Base-by-base conservation (phyloP, 2,329 filamentous ascomycete species). In the Emmonsiellopsis sp. region DNA sequence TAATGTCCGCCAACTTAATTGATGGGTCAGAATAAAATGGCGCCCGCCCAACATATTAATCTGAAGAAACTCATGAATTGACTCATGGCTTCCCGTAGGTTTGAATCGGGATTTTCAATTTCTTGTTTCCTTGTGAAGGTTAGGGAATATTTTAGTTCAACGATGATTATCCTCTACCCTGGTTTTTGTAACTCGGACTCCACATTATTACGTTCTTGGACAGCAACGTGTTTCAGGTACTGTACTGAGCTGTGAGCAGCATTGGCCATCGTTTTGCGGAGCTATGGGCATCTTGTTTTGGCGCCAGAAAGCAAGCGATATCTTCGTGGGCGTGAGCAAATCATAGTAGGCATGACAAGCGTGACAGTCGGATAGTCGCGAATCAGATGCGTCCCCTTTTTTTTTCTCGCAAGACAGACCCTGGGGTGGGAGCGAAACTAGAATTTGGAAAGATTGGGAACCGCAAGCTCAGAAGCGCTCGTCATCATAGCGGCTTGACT, bases 191-290 rank as follows among this genome's bases (percentile, higher is more conserved):
- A 11, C 47, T 39, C 9, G 14, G 27, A 13, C 9, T 42, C 36
- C 47, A 9, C 47, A 42, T 49, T 49, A 13, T 42, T 33, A 50
- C 39, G 11, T 50, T 27, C 21, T 50, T 50, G 36, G 47, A 49
- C 36, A 17, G 27, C 34, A 49, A 31, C 10, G 40, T 42, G 39
- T 51, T 51, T 44, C 40, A 44, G 33, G 43, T 37, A 44, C 21
- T 49, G 47, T 32, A 40, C 8, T 7, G 47, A 49, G 33, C 39
- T 49, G 34, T 36, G 49, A 36, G 36, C 27, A 17, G 49, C 13
- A 51, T 44, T 34, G 13, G 49, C 14, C 39, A 39, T 21, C 37
- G 11, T 17, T 31, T 32, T 14, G 13, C 21, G 39, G n/a, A 13
- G 11, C 14, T 31, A 49, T 49, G 32, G n/a, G 17, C 32, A 31